Evolutionary conservation across 2,329 filamentous ascomycete genomes (phyloP), one percentile per base, ranked within the genome.

Genomic region (Tolypocladium capitatum): DNA sequence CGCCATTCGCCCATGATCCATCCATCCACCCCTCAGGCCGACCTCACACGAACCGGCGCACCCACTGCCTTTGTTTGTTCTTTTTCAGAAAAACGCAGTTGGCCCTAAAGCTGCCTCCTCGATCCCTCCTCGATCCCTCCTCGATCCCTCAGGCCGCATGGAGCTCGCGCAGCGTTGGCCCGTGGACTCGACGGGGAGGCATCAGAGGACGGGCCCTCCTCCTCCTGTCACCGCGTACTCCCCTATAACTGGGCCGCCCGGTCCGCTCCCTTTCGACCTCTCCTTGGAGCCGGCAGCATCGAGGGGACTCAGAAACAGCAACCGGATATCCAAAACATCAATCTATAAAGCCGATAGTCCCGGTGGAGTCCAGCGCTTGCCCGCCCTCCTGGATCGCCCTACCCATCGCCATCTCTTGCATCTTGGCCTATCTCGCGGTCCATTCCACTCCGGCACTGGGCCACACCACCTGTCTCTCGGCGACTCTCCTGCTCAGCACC

Each of bases 391-490:
- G 41, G 51, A 57, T 56, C 55, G 52, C 49, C 55, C 40, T 27
- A 41, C 41, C 51, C 52, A 61, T 63, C 60, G 51, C 53, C 57
- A 62, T 60, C 52, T 44, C 47, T 50, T 46, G 43, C 49, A 46
- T 48, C 47, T 30, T 48, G 35, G 46, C 54, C 55, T 45, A 52
- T 50, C 56, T 56, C 55, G 50, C n/a, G n/a, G 51, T 55, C 50
- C 60, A 62, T 63, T 63, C 63, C 63, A 62, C 61, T 55, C 57
- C 58, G 57, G 56, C 55, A 50, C 55, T 59, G 52, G 51, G 50
- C 50, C 54, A 56, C 56, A 57, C 49, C 50, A 51, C 52, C 53
- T 66, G 59, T 67, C 60, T 68, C 65, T 63, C 59, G 57, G 58
- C 54, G 51, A 56, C 58, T 61, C 58, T 58, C 50, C 30, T 40